Evolutionary conservation across 768 basidiomycete species (phyloP).

Genomic region (Lactarius pseudohatsudake): DNA sequence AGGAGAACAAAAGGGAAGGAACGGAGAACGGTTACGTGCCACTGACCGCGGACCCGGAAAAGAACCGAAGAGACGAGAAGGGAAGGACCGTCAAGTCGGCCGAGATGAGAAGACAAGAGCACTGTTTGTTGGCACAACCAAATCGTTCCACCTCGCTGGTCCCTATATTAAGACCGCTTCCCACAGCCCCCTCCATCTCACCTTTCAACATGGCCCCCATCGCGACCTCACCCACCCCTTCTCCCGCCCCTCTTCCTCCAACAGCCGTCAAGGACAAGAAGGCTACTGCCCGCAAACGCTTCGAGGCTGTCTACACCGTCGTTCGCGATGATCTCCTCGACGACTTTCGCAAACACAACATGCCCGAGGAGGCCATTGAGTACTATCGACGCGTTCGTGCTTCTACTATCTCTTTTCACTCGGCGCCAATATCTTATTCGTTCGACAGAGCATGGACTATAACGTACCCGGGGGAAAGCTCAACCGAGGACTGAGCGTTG

Average conservation of each 20-base stretch:
- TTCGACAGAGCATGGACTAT: conserved; percentile 74
- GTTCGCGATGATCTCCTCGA: conserved; percentile 78
- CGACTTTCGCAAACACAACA: conserved; percentile 63
- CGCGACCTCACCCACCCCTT: conserved; percentile 13
- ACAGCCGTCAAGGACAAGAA: conserved; percentile 15
- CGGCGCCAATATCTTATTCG: not conserved
- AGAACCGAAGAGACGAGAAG: not conserved
- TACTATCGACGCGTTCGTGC: conserved; percentile 78
- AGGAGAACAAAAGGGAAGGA: not conserved
- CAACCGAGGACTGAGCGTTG: conserved; percentile 94
- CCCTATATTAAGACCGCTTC: not conserved
- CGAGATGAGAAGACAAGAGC: not conserved
- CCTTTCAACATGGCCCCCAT: conserved; percentile 17
- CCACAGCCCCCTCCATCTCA: not conserved
- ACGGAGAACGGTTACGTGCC: not conserved
- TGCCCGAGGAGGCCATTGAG: conserved; percentile 80
- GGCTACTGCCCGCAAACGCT: conserved; percentile 49
- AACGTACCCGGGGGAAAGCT: conserved; percentile 97
- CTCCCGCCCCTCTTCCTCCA: not conserved
- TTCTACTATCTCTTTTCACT: not conserved
- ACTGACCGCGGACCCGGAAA: not conserved
- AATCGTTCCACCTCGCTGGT: not conserved
- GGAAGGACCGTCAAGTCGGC: not conserved
- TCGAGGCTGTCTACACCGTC: conserved; percentile 67
- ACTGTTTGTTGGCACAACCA: not conserved